A percentile compares a stretch with the other conserved stretches of the same genome.
Evolutionary conservation across 2,329 filamentous ascomycete species (phyloP).

Genomic region (Talaromyces sp.): DNA sequence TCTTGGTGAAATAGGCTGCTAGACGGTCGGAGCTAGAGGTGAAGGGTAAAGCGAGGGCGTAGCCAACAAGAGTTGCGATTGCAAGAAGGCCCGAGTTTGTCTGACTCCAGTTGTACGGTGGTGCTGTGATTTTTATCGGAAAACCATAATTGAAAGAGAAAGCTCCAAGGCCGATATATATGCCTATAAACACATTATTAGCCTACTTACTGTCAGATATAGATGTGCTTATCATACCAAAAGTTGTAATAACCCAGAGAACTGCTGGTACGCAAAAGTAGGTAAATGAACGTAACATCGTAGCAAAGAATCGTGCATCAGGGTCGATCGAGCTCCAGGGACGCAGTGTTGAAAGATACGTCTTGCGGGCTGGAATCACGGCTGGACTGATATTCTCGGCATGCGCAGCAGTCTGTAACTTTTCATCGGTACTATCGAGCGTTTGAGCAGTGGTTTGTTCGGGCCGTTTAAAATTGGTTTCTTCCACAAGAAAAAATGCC

Average conservation of each 20-base stretch:
- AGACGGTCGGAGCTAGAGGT: conserved; percentile 41
- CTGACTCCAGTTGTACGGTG: conserved; percentile 48
- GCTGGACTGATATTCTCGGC: conserved; percentile 19
- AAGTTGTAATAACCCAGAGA: conserved; percentile 52
- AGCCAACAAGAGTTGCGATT: conserved; percentile 38
- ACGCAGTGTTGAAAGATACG: conserved; percentile 43
- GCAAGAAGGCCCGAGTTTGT: conserved; percentile 47
- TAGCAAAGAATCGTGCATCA: conserved; percentile 46
- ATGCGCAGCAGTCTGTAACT: neutral
- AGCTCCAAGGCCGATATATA: conserved; percentile 50
- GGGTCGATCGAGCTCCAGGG: conserved; percentile 45
- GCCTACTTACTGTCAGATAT: neutral
- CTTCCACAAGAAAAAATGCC: conserved; percentile 59
- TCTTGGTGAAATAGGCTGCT: conserved; percentile 37
- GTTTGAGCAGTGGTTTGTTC: neutral
- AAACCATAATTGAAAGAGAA: conserved; percentile 52
- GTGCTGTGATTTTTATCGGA: conserved; percentile 45
- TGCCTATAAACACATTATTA: conserved; percentile 24
- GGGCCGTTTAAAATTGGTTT: conserved; percentile 53
- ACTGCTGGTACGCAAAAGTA: conserved; percentile 50
- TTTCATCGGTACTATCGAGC: neutral
- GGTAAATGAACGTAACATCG: conserved; percentile 46
- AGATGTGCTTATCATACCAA: conserved; percentile 31
- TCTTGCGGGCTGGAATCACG: conserved; percentile 37
- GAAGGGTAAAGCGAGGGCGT: conserved; percentile 45